These are phyloP conservation scores for Dioscorea dumetorum DNA, from an alignment of 106 monocot genomes.

Conservation along the genomic window DNA sequence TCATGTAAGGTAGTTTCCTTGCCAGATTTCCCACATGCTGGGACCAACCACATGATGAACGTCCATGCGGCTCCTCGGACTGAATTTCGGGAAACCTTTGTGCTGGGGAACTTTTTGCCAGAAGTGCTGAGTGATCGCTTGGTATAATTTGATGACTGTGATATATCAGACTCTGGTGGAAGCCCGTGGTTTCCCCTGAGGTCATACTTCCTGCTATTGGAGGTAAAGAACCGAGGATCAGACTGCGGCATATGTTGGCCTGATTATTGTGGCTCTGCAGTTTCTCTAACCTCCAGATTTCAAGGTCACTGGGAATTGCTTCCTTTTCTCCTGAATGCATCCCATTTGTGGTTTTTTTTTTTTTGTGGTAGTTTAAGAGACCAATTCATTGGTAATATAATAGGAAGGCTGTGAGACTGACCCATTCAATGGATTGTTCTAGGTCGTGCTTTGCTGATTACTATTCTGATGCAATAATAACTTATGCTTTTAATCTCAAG, in stretches of 20 bases:
- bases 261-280: constrained; percentile 6
- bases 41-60: constrained; percentile 35
- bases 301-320: no score
- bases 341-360: no score
- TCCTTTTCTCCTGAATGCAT: no score
- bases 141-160: constrained; percentile 14
- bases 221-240: constrained; percentile 7
- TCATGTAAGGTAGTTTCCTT: constrained; percentile 8
- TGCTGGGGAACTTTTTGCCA: neutral
- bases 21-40: neutral
- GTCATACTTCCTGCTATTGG: constrained; percentile 6
- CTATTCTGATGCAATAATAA: no score
- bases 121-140: constrained; percentile 2
- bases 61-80: constrained; percentile 7
- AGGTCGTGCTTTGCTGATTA: no score
- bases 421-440: no score
- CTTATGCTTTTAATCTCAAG: no score
- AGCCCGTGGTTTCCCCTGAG: neutral
- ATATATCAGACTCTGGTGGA: constrained; percentile 18
- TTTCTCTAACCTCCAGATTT: neutral
- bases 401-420: no score
- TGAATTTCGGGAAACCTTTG: constrained; percentile 11
- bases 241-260: constrained; percentile 23
- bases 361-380: no score
- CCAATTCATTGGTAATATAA: no score